Evolutionary conservation across 78 protist genomes (phyloP), one percentile per base, ranked within the genome.

Genomic region (Cavenderia fasciculata): DNA sequence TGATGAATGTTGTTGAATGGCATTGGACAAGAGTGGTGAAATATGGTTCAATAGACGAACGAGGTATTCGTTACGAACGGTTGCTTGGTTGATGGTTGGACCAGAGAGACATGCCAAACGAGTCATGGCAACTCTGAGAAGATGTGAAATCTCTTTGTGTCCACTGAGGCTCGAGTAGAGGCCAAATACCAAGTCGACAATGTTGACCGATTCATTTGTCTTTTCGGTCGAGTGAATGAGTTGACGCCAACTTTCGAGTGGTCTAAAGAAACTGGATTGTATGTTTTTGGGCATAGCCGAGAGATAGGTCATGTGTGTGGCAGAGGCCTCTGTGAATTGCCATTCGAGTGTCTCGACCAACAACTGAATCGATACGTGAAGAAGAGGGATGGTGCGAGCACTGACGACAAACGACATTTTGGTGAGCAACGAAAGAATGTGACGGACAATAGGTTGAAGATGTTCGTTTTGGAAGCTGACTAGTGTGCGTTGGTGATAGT

Each of bases 401-500:
- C 6, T 34, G 19, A 40, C 72, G 8, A 63, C 21, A 11, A n/a
- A n/a, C 8, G 43, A 36, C n/a, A 65, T 63, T 34, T 68, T 36
- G 4, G 19, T 36, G 2, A 82, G 14, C 14, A 82, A 7, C 8
- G 7, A 16, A 27, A 82, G 18, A 0, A 68, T 40, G 16, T 43
- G 49, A 12, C 68, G 11, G 54, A 82, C 65, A 0, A 68, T 0
- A 11, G 90, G 78, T 44, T 65, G 90, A 7, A 82, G 51, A 29
- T 66, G 70, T 12, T 27, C 18, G 2, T 38, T 41, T 54, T 82
- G 90, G 61, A 82, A 82, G 1, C 79, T 19, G 0, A 68, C 23
- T 54, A 82, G 25, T 19, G 71, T 33, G 16, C 38, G 40, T 44
- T 68, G 78, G 54, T 82, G 90, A 56, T 40, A 65, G 41, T 82